Base-by-base conservation (phyloP, 1,284 basidiomycete species). In the Austroboletus rostrupii region DNA sequence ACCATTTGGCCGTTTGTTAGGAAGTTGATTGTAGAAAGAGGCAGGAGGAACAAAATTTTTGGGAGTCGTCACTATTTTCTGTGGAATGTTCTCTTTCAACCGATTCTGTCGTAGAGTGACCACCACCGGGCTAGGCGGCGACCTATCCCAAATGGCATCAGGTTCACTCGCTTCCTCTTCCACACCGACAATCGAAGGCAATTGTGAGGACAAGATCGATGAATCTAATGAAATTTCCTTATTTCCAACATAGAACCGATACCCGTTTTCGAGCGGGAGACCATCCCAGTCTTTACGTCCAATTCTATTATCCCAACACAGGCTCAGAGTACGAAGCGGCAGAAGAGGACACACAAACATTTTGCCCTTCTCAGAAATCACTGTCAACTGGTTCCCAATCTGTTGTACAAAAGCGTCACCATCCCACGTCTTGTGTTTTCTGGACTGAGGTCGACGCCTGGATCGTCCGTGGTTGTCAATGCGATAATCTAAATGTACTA, bases 401-500 rank as follows among this genome's bases (percentile, higher is more conserved):
- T 73, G 69, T 21, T 78, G 77, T 14, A 90, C 70, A 60, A 75
- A 87, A 5, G 78, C 85, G 58, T 87, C 85, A 3, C 87, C 89
- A 58, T 94, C 91, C 92, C 92, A 95, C 1, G 85, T 92, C 67
- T 92, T 92, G 64, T 93, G 81, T 70, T 93, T 95, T 67, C 79
- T 85, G 20, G 72, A 73, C 61, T 90, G 86, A 8, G 81, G 83
- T 60, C 86, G 89, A 21, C 92, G 77, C 88, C 87, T 90, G 49
- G 17, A 39, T 10, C 33, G 43, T 19, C 46, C 3, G 26, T 10
- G 11, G 54, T 53, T 55, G 45, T 20, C 46, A 33, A 45, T 37
- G 19, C 48, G 49, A 42, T 19, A 20, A 41, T 36, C 8, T 5
- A 48, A 42, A 23, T 13, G n/a, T n/a, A n/a, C 13, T 16, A 13